Evolutionary conservation across 2,329 filamentous ascomycete genomes (phyloP), one percentile per base, ranked within the genome.

Genomic region (Fusarium algeriense): DNA sequence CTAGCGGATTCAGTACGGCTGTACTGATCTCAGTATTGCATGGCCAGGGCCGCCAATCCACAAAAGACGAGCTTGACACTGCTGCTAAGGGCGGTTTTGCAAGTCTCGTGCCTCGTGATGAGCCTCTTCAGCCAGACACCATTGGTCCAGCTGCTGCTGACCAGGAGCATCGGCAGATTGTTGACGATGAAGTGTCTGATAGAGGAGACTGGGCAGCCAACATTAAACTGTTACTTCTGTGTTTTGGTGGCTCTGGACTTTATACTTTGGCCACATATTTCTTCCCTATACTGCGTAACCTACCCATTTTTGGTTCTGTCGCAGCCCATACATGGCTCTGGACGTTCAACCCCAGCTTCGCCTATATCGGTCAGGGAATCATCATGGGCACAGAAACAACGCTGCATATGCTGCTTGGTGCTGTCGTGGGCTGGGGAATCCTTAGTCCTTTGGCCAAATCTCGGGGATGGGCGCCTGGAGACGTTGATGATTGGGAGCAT

Each of bases 361-460:
- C 96, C 5, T 99, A 99, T 79, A 90, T 98, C 30, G 96, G 96
- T 0, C 96, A 99, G 82, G 96, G 96, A 14, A 97, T 99, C 69
- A 98, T 99, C 77, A 99, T 99, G 96, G 96, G 96, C 0, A 93
- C 95, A 7, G 92, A 94, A 41, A 99, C 96, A 0, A 98, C 95
- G 6, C 86, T 97, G 56, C 95, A 98, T 75, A 99, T 99, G 96
- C 87, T 97, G 2, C 83, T 98, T 5, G 96, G 96, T 8, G 95
- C 96, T 6, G 80, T 97, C 19, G 77, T 98, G 13, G 96, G 96
- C 30, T 99, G 96, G 96, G 96, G 90, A 0, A 80, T 98, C 9
- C 85, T 99, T 3, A 98, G 95, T 6, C 96, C 96, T 2, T 81
- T 98, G 11, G 95, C 96, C 7, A 98, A 97, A 80, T 83, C 86